Evolutionary conservation across 164 flowering plant species (phyloP), one percentile per base, ranked within the genome.

Genomic region (Taxillus chinensis): DNA sequence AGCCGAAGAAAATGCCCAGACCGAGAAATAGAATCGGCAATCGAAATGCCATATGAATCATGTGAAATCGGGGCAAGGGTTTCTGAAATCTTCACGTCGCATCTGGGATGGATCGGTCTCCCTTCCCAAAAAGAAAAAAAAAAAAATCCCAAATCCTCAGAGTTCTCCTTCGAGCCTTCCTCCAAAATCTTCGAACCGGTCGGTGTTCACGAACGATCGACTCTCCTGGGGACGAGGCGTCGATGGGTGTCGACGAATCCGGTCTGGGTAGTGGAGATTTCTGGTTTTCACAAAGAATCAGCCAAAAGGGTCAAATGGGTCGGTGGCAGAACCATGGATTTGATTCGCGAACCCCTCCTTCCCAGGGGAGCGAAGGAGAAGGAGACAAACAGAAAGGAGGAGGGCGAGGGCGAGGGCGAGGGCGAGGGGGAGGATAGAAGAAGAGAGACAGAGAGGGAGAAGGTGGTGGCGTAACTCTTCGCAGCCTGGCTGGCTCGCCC

Each of bases 251-350:
- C 2, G 27, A 27, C 27, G 27, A 27, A 27, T 59, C 39, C 62
- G 62, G 56, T 64, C 65, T 65, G 62, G 60, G 59, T 52, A 2
- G 45, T 8, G 52, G 8, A 55, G 39, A 60, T 59, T 37, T 49
- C 59, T 39, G 9, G n/a, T 39, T 56, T 53, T 27, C 16, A 13
- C 12, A 27, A 56, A 37, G 3, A 45, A 55, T 13, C 48, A 56
- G 45, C 41, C 3, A 45, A 61, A 61, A 8, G 60, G 65, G 61
- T 67, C 52, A 56, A 51, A 57, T 27, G 55, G 43, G 49, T 59
- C 49, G 7, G 51, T 13, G 40, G 49, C 38, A 45, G 62, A 62
- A 63, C 16, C 8, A 45, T 61, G 17, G 56, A 45, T 45, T 43
- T 9, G 46, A 43, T 12, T 49, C 52, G 6, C 13, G 52, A 12